Conservation (phyloP, 2,329 filamentous ascomycete species). For the Stagonosporopsis vannaccii region DNA sequence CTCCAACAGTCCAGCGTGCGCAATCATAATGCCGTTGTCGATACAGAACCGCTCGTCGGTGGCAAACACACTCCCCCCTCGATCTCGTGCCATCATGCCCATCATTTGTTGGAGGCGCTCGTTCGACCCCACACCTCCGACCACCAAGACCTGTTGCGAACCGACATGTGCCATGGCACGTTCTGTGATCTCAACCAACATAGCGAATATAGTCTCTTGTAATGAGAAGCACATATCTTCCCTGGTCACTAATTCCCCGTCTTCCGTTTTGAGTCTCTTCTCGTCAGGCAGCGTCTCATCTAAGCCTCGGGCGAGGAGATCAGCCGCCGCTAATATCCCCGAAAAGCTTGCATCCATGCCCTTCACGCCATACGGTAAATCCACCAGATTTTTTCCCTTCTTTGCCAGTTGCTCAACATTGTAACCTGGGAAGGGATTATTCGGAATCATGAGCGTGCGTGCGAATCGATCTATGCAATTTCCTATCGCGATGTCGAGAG, state of each 20-base stretch:
- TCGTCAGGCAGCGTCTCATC: constrained; percentile 49
- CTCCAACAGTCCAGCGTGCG: constrained; percentile 88
- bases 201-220: constrained; percentile 94
- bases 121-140: constrained; percentile 95
- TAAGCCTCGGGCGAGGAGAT: constrained; percentile 77
- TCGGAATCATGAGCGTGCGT: constrained; percentile 86
- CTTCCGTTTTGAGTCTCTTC: constrained; percentile 51
- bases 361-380: constrained; percentile 95
- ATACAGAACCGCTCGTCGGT: constrained; percentile 98
- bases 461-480: constrained; percentile 98
- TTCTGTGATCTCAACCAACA: constrained; percentile 98
- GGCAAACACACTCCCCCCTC: constrained; percentile 89
- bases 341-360: constrained; percentile 99
- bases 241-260: constrained; percentile 70
- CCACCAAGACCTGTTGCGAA: constrained; percentile 87
- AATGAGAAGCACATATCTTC: constrained; percentile 92
- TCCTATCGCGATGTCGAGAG: constrained; percentile 94
- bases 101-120: constrained; percentile 97
- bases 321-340: constrained; percentile 84
- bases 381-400: constrained; percentile 74
- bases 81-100: constrained; percentile 89
- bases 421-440: constrained; percentile 95
- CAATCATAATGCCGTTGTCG: constrained; percentile 99
- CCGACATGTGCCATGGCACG: constrained; percentile 98
- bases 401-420: constrained; percentile 96